Percentiles rank a stretch among this genome's conserved stretches.
These are phyloP conservation scores for Gentiana straminea DNA, from an alignment of 257 asterid species.

Conservation along the genomic window DNA sequence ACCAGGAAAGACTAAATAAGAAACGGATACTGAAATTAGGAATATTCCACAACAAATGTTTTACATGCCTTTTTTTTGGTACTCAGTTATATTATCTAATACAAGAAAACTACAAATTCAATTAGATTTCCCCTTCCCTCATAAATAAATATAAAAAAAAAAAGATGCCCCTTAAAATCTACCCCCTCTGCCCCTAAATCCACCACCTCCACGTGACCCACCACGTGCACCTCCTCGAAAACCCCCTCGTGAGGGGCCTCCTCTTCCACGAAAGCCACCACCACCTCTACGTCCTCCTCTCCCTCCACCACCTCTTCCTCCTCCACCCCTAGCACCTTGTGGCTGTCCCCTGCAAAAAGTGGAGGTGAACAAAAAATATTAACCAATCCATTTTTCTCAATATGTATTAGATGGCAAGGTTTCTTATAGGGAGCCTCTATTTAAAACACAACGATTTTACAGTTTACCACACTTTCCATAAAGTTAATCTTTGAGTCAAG, in stretches of 20 bases:
- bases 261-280: conserved; percentile 52
- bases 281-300: conserved; percentile 40
- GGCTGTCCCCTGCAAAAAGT: conserved; percentile 37
- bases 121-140: neutral
- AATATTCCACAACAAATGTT: neutral
- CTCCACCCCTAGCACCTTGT: conserved; percentile 35
- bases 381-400: neutral
- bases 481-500: too few species aligned
- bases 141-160: too few species aligned
- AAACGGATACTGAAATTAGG: too few species aligned
- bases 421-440: too few species aligned
- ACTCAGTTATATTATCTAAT: conserved; percentile 5
- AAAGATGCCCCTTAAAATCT: conserved; percentile 24
- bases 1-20: too few species aligned
- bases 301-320: conserved; percentile 50
- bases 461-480: too few species aligned
- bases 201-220: conserved; percentile 47
- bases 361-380: neutral
- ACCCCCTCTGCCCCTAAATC: conserved; percentile 85
- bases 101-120: conserved; percentile 3
- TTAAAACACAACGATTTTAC: too few species aligned
- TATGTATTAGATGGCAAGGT: too few species aligned
- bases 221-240: conserved; percentile 54
- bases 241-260: conserved; percentile 63
- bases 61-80: neutral